Evolutionary conservation across 164 flowering plant genomes (phyloP), one percentile per base, ranked within the genome.

Genomic region (Vitis riparia): DNA sequence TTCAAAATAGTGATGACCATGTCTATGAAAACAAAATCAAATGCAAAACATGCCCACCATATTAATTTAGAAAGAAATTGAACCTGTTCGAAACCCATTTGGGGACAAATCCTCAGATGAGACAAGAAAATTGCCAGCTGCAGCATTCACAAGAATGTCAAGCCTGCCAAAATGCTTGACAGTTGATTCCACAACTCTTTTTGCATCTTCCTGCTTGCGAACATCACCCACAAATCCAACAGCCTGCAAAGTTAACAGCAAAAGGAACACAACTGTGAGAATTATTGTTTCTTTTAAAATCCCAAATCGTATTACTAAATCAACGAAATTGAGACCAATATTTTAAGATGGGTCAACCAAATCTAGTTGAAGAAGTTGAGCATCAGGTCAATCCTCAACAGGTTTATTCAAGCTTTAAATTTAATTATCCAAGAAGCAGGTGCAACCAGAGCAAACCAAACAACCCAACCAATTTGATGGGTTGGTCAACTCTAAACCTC

Each of bases 41-140:
- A n/a, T 32, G 32, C 23, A 37, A 63, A 32, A 13, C 29, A n/a
- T 48, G 14, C 30, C 51, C 13, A 52, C 16, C 32, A 13, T 11
- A 10, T 37, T 3, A 6, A 37, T 37, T 37, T 37, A 37, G 44
- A 37, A 37, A 6, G 7, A 37, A 37, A 37, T 37, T 6, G 44
- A 65, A 91, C 98, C 98, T 86, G 97, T 93, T 76, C 85, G 82
- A 73, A 91, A 93, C 4, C 98, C 98, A 74, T 93, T 93, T 23
- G 96, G 96, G 56, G 96, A 86, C 68, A 94, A 81, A 82, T 94
- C 96, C 78, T 94, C 97, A 11, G 98, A 80, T 11, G 91, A 64
- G 1, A 83, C 89, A 67, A 94, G 91, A 82, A 94, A 94, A 76
- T 94, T 94, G 27, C 98, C 98, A 57, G 98, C 98, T 15, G 97